These are phyloP conservation scores for Neoscytalidium dimidiatum DNA, from an alignment of 2,329 filamentous ascomycete genomes.

Conservation along the genomic window DNA sequence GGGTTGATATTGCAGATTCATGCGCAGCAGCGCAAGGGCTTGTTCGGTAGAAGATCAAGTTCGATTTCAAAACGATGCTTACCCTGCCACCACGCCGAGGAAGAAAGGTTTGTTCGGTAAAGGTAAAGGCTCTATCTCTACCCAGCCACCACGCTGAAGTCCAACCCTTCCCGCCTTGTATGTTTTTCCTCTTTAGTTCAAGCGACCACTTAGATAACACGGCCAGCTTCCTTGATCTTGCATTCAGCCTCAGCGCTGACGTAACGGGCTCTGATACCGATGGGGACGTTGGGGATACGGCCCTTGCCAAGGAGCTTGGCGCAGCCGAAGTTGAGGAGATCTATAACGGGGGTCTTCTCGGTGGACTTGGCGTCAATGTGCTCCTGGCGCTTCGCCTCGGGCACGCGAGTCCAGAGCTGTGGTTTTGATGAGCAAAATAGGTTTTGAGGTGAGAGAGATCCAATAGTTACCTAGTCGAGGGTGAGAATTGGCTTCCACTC, in stretches of 20 bases:
- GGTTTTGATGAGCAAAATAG: not conserved
- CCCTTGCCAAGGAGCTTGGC: slow-evolving; percentile 99
- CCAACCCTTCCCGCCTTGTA: no score
- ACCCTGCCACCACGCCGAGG: no score
- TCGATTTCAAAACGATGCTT: no score
- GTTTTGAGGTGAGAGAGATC: not conserved
- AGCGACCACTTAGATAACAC: slow-evolving; percentile 93
- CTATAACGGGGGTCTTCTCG: slow-evolving; percentile 95
- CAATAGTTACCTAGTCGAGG: slow-evolving; percentile 69
- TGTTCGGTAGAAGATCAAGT: no score
- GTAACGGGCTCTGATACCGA: slow-evolving; percentile 94
- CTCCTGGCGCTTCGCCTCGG: slow-evolving; percentile 86
- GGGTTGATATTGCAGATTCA: no score
- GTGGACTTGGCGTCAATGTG: slow-evolving; percentile 80
- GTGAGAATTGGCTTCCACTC: slow-evolving; percentile 99
- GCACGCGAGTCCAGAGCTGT: slow-evolving; percentile 90
- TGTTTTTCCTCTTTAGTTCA: slow-evolving; percentile 45
- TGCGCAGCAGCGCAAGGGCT: no score
- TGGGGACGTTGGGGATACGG: slow-evolving; percentile 85
- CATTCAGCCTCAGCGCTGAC: slow-evolving; percentile 93
- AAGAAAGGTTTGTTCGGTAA: no score
- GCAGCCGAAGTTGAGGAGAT: slow-evolving; percentile 96
- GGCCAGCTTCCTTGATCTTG: slow-evolving; percentile 98
- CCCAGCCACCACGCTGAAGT: no score
- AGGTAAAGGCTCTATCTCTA: no score